Percentiles rank a stretch among this genome's conserved stretches.
Evolutionary conservation across 1,284 basidiomycete species (phyloP).

Genomic region (Sporisorium reilianum): DNA sequence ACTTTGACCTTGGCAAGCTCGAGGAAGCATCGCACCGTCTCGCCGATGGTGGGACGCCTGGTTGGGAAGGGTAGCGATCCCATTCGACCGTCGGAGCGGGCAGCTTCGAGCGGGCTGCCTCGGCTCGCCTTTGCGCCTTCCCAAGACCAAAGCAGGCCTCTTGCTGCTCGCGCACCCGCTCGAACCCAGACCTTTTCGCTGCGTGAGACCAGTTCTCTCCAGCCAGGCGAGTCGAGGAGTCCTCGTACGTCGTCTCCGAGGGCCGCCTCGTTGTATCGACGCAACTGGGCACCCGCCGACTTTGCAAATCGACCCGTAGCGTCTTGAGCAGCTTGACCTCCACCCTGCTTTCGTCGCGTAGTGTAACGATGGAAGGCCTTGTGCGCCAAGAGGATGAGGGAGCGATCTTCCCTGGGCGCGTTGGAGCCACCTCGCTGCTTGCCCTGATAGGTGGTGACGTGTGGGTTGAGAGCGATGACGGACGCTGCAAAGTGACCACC

Average conservation of each 20-base stretch:
- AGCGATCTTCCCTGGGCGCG: constrained; percentile 46
- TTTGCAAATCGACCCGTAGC: constrained; percentile 89
- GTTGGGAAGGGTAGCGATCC: constrained; percentile 61
- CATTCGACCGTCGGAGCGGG: constrained; percentile 69
- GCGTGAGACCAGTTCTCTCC: constrained; percentile 60
- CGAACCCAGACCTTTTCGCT: constrained; percentile 67
- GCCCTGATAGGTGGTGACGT: constrained; percentile 40
- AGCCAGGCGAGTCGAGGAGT: constrained; percentile 50
- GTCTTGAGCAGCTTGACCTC: constrained; percentile 91
- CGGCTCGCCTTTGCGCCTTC: constrained; percentile 35
- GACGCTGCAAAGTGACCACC: constrained; percentile 97
- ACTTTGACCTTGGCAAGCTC: constrained; percentile 88
- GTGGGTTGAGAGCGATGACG: constrained; percentile 75
- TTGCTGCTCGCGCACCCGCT: constrained; percentile 58
- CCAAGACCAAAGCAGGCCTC: constrained; percentile 67
- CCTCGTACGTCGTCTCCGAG: constrained; percentile 80
- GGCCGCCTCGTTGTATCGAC: constrained; percentile 94
- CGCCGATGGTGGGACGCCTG: constrained; percentile 82
- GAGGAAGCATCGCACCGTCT: constrained; percentile 85
- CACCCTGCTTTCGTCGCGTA: constrained; percentile 96
- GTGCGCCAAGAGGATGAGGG: constrained; percentile 81
- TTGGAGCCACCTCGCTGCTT: constrained; percentile 26
- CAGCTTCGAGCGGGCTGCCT: constrained; percentile 63
- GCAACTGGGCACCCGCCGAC: constrained; percentile 92
- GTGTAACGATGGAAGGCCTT: constrained; percentile 99